Conservation (phyloP, 495 filamentous ascomycete genomes). For the Penicillium antarcticum region DNA sequence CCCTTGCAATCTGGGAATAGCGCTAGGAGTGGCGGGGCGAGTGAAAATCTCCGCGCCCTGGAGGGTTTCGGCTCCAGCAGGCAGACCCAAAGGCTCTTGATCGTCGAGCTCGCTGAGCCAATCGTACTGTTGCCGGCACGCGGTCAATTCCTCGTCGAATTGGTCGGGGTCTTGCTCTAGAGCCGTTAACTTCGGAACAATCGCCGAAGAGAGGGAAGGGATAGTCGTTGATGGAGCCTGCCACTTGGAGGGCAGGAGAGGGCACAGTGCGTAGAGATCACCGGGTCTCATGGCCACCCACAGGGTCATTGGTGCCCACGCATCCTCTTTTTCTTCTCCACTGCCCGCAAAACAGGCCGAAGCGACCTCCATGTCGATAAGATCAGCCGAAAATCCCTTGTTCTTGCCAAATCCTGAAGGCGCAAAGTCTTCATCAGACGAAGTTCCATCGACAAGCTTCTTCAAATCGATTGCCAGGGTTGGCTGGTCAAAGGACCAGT, state of each 20-base stretch:
- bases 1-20: conserved; percentile 77
- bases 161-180: conserved; percentile 56
- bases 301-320: conserved; percentile 87
- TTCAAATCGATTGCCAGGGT: conserved; percentile 76
- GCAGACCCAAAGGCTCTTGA: conserved; percentile 57
- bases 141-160: conserved; percentile 46
- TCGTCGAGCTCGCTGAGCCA: conserved; percentile 82
- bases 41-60: conserved; percentile 65
- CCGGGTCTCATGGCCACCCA: conserved; percentile 88
- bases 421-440: conserved; percentile 69
- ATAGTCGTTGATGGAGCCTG: conserved; percentile 70
- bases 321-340: conserved; percentile 60
- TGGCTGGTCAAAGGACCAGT: conserved; percentile 81
- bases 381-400: conserved; percentile 80
- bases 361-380: conserved; percentile 81
- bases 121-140: conserved; percentile 63
- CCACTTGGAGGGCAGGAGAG: conserved; percentile 79
- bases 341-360: conserved; percentile 77
- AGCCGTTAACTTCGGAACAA: conserved; percentile 62
- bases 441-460: conserved; percentile 76
- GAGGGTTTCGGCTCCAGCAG: conserved; percentile 22
- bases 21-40: conserved; percentile 66
- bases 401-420: conserved; percentile 66
- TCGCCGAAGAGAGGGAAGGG: conserved; percentile 70
- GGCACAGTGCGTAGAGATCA: conserved; percentile 88